phyloP scores from a whole-genome alignment of 2,329 filamentous ascomycete genomes.

The Alternaria sp. region DNA sequence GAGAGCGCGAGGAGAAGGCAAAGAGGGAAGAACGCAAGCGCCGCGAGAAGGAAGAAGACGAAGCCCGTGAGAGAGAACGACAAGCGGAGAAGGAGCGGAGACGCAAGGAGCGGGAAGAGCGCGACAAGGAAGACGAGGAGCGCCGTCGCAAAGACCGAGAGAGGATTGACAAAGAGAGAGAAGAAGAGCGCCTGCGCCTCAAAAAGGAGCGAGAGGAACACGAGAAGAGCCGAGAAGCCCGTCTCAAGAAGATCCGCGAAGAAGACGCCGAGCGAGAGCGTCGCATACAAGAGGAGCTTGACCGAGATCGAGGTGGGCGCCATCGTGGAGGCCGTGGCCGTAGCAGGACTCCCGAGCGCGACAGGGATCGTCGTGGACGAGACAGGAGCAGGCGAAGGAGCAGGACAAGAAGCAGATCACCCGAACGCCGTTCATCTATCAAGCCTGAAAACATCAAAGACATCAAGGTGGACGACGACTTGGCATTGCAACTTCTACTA shows the following conservation, averaged over 20 bases:
- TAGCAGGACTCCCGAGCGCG: constrained; percentile 36
- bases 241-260: constrained; percentile 51
- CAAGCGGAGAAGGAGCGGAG: constrained; percentile 57
- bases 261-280: constrained; percentile 46
- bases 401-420: constrained; percentile 33
- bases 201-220: constrained; percentile 53
- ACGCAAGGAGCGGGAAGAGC: constrained; percentile 43
- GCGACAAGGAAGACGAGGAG: constrained; percentile 43
- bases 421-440: constrained; percentile 32
- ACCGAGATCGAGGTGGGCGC: constrained; percentile 57
- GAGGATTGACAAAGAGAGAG: constrained; percentile 53
- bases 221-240: constrained; percentile 56
- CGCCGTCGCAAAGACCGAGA: constrained; percentile 42
- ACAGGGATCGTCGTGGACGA: constrained; percentile 34
- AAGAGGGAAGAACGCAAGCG: constrained; percentile 65
- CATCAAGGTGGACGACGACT: constrained; percentile 50
- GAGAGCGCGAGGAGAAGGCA: constrained; percentile 61
- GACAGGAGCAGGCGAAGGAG: constrained; percentile 35
- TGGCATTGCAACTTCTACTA: constrained; percentile 45
- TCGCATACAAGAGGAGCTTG: constrained; percentile 59
- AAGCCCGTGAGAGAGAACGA: constrained; percentile 55
- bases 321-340: constrained; percentile 40
- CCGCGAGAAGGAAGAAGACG: constrained; percentile 58
- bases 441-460: constrained; percentile 49
- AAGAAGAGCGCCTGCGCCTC: constrained; percentile 59